Conservation (phyloP, 768 basidiomycete genomes). For the Suillus fuscotomentosus region DNA sequence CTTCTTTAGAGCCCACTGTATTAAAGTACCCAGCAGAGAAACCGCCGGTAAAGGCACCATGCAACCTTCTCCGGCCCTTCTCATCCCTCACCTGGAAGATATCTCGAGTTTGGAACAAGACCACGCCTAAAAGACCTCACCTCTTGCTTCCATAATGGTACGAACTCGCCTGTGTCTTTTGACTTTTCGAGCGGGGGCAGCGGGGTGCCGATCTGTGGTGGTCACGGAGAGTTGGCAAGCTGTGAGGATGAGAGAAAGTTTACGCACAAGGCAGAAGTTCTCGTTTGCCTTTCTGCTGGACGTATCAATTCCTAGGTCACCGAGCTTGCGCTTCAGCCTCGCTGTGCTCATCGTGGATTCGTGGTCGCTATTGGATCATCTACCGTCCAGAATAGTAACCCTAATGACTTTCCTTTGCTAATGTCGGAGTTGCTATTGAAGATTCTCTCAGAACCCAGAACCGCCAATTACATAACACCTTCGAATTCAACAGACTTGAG, state of each 20-base stretch:
- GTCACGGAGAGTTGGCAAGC: constrained; percentile 10
- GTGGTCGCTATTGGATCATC: neutral
- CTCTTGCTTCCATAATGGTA: constrained; percentile 98
- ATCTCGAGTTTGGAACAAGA: constrained; percentile 16
- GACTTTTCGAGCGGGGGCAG: constrained; percentile 92
- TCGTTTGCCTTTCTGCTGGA: constrained; percentile 73
- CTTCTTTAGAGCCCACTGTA: constrained; percentile 94
- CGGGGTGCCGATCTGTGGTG: constrained; percentile 83
- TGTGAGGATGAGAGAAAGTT: neutral
- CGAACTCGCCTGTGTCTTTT: constrained; percentile 91
- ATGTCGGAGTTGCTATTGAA: neutral
- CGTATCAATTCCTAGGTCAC: constrained; percentile 73
- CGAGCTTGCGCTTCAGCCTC: constrained; percentile 82
- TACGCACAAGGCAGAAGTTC: constrained; percentile 76
- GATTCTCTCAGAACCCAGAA: no score
- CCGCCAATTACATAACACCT: no score
- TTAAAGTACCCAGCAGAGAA: constrained; percentile 99
- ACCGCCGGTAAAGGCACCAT: constrained; percentile 98
- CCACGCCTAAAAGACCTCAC: constrained; percentile 41
- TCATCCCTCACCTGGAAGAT: constrained; percentile 79
- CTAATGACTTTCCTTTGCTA: neutral
- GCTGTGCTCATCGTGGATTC: constrained; percentile 47
- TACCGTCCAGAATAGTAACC: neutral
- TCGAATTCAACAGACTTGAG: no score
- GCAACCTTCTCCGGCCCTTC: constrained; percentile 87